Percentiles rank a stretch among this genome's conserved stretches.
These are phyloP conservation scores for Penicillium daleae DNA, from an alignment of 495 filamentous ascomycete genomes.

Conservation along the genomic window DNA sequence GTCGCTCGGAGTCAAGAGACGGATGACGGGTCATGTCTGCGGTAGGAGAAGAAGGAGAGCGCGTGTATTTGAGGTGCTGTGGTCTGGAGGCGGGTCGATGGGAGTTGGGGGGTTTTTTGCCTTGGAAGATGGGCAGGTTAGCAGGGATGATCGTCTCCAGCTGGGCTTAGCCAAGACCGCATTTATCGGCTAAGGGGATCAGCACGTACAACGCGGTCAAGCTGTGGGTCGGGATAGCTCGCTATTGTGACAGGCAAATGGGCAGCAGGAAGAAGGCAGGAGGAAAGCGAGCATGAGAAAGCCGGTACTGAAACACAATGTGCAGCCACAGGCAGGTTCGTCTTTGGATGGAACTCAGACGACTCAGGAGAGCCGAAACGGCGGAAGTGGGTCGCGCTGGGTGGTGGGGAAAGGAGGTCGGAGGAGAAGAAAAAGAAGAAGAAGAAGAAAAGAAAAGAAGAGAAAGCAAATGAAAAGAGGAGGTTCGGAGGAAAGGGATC, in stretches of 20 bases:
- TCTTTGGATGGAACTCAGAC: constrained; percentile 25
- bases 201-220: constrained; percentile 2
- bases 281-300: constrained; percentile 9
- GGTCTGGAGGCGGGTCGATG: neutral
- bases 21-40: constrained; percentile 59
- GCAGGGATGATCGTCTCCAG: constrained; percentile 9
- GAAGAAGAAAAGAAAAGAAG: no score
- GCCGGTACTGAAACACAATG: constrained; percentile 20
- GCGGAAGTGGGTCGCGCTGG: constrained; percentile 27
- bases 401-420: constrained; percentile 15
- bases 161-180: constrained; percentile 7
- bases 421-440: neutral
- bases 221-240: neutral
- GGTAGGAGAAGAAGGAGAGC: neutral
- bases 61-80: neutral
- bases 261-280: constrained; percentile 7
- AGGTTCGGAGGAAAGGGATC: constrained; percentile 4
- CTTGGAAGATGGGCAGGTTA: constrained; percentile 6
- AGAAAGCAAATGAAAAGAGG: neutral
- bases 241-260: neutral
- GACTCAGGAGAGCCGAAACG: constrained; percentile 22
- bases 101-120: constrained; percentile 4
- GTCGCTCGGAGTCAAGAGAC: constrained; percentile 73
- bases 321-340: constrained; percentile 18
- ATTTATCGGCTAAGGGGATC: neutral